Base-by-base conservation (phyloP, 371 early-diverging fungal genomes). In the Phascolomyces articulosus region DNA sequence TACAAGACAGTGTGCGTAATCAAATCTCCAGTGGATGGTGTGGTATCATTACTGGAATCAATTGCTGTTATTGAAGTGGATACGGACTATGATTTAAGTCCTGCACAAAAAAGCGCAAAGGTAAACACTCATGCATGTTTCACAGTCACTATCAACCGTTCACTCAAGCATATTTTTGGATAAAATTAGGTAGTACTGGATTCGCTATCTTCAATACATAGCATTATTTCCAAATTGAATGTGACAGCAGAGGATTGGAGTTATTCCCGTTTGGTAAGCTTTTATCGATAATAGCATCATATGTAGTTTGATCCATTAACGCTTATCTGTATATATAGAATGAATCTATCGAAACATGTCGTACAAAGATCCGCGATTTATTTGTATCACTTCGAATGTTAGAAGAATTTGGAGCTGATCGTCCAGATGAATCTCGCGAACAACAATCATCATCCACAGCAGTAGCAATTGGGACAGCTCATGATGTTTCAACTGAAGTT, bases 21-120 rank as follows among this genome's bases (percentile, higher is more conserved):
- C 20, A 53, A 64, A 24, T 77, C 74, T 11, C 70, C 78, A 2
- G 41, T 64, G 7, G 72, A 74, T 41, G 78, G 76, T 0, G 59
- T 79, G 23, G 64, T 69, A 7, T 69, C 79, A 2, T 58, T 82
- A 16, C 40, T 82, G 20, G 79, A 79, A 38, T 77, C 78, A 2
- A 75, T 82, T 41, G 64, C 62, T 21, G 70, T 82, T 16, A 70
- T 74, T 11, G 79, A 82, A 51, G 70, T 73, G 2, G 79, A 82
- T 28, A 71, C 65, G 13, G 74, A 82, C 40, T 77, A 77, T 58
- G 82, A 82, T 53, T 28, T 82, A 18, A 73, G 72, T 8, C 72
- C 76, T 26, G 79, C 77, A 20, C 82, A 82, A 58, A 71, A 74
- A 10, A 77, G 70, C 62, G 79, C 79, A 18, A 79, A 82, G 70